Evolutionary conservation across 345 rosid genomes (phyloP).

Genomic region (Microcos paniculata): DNA sequence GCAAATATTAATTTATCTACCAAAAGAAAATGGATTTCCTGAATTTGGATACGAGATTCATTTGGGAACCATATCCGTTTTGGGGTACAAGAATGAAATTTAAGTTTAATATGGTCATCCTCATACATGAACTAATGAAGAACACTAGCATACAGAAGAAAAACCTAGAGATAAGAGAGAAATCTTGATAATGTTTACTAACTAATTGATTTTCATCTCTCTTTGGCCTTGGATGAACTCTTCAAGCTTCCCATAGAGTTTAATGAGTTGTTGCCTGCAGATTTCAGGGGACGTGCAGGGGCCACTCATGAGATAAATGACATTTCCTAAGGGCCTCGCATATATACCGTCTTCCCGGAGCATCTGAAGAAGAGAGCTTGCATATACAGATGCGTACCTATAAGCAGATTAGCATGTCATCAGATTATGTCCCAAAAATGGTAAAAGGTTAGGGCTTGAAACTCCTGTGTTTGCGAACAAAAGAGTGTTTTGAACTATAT

Average conservation of each 20-base stretch:
- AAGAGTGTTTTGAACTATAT: not conserved
- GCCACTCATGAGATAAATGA: slow-evolving; percentile 83
- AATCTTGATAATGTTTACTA: not conserved
- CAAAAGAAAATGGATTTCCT: not conserved
- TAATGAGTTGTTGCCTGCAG: slow-evolving; percentile 59
- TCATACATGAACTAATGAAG: not conserved
- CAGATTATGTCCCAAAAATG: not conserved
- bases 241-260: slow-evolving; percentile 56
- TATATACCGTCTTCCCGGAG: slow-evolving; percentile 76
- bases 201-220: slow-evolving; percentile 4
- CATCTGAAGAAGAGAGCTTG: slow-evolving; percentile 61
- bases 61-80: not conserved
- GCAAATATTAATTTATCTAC: not conserved
- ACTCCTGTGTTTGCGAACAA: not conserved
- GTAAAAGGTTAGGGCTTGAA: not conserved
- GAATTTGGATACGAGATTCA: not conserved
- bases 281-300: slow-evolving; percentile 72
- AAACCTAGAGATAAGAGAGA: not conserved
- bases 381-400: slow-evolving; percentile 73
- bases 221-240: slow-evolving; percentile 30
- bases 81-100: not conserved
- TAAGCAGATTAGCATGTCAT: not conserved
- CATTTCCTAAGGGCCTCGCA: slow-evolving; percentile 85
- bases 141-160: not conserved
- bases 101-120: not conserved